phyloP scores from a whole-genome alignment of 352 stramenopile species.

The Phytophthora uliginosa region DNA sequence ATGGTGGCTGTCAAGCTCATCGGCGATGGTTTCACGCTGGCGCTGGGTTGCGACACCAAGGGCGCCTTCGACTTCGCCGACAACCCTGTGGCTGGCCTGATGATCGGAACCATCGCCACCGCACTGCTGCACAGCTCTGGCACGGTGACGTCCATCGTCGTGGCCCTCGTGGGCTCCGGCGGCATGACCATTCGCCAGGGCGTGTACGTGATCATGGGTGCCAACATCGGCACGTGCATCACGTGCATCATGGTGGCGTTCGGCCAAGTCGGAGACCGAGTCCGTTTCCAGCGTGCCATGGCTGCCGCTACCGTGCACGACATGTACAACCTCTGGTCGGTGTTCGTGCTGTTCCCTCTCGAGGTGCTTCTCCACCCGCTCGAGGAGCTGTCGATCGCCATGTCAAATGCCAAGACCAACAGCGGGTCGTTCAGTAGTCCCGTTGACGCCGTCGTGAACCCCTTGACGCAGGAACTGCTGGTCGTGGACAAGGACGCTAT shows the following conservation, averaged over 20 bases:
- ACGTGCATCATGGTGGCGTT: constrained; percentile 94
- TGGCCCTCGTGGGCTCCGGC: constrained; percentile 70
- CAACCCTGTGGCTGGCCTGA: constrained; percentile 81
- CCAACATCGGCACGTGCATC: constrained; percentile 92
- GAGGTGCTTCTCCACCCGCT: constrained; percentile 74
- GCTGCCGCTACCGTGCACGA: constrained; percentile 65
- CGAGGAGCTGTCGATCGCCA: constrained; percentile 59
- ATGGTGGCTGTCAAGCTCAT: constrained; percentile 86
- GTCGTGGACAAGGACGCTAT: constrained; percentile 47
- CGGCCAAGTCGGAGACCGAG: constrained; percentile 81
- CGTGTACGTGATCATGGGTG: constrained; percentile 95
- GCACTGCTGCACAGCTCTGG: constrained; percentile 80
- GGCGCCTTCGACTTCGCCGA: constrained; percentile 76
- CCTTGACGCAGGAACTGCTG: constrained; percentile 44
- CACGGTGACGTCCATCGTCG: constrained; percentile 86
- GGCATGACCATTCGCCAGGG: constrained; percentile 83
- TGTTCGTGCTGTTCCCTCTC: constrained; percentile 79
- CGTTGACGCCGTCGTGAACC: constrained; percentile 55
- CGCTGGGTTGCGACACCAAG: constrained; percentile 71
- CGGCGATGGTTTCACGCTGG: constrained; percentile 75
- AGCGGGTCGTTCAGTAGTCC: constrained; percentile 53
- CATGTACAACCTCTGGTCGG: constrained; percentile 93
- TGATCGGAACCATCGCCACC: constrained; percentile 83
- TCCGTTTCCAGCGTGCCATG: constrained; percentile 76
- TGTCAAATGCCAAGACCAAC: constrained; percentile 45